phyloP scores from a whole-genome alignment of 192 early-diverging fungal species.

The Umbelopsis sp. region DNA sequence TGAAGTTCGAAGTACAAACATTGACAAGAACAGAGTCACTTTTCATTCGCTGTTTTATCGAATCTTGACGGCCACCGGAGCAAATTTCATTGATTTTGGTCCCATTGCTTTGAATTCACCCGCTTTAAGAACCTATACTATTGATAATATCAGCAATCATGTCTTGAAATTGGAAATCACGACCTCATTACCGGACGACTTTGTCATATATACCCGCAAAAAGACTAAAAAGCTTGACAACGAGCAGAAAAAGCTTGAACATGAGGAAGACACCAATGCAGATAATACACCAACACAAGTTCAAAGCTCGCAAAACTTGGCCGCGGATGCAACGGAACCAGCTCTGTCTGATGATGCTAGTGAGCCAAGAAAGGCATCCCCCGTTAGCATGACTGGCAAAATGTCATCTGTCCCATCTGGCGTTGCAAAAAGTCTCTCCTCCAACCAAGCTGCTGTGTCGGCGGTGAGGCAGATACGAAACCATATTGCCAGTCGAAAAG shows the following conservation, averaged over 20 bases:
- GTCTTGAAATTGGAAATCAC: constrained; percentile 49
- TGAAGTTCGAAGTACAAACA: constrained; percentile 90
- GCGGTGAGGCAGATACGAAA: not conserved
- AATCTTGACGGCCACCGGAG: constrained; percentile 79
- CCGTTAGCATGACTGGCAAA: not conserved
- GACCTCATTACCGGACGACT: constrained; percentile 48
- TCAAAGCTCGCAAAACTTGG: not conserved
- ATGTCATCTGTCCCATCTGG: constrained; percentile 14
- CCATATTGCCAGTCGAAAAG: constrained; percentile 6
- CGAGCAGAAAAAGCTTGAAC: constrained; percentile 2
- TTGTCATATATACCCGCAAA: constrained; percentile 38
- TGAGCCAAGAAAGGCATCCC: not conserved
- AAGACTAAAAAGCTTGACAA: constrained; percentile 35
- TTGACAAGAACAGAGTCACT: constrained; percentile 95
- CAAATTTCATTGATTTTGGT: constrained; percentile 97
- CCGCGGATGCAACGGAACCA: not conserved
- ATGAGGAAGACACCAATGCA: not conserved
- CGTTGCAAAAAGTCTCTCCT: constrained; percentile 5
- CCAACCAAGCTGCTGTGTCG: constrained; percentile 5
- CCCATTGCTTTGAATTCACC: constrained; percentile 82
- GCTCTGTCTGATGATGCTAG: not conserved
- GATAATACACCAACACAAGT: too few species aligned
- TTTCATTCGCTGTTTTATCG: constrained; percentile 97
- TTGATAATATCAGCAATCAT: constrained; percentile 81
- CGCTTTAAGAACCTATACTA: constrained; percentile 73